phyloP scores from a whole-genome alignment of 148 eudicot species.

The Camellia sinensis region DNA sequence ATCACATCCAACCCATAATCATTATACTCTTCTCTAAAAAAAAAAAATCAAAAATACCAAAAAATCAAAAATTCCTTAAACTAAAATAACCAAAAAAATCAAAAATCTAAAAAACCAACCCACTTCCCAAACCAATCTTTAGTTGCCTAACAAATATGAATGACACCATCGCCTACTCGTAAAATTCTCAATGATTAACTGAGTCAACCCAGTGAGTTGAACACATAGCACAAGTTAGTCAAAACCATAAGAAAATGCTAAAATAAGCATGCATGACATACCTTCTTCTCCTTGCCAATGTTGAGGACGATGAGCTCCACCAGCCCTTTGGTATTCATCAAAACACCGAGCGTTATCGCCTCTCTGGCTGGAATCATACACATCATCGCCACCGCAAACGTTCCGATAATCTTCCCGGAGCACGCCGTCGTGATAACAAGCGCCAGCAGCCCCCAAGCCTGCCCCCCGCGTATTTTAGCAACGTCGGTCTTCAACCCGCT shows the following conservation, averaged over 20 bases:
- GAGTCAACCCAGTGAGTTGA: no score
- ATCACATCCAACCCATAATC: no score
- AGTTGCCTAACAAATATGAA: no score
- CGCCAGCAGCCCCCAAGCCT: slow-evolving; percentile 54
- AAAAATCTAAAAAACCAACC: no score
- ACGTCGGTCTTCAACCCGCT: slow-evolving; percentile 64
- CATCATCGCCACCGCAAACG: slow-evolving; percentile 44
- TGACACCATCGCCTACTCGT: no score
- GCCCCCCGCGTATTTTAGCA: slow-evolving; percentile 35
- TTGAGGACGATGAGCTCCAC: slow-evolving; percentile 72
- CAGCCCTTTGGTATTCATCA: slow-evolving; percentile 70
- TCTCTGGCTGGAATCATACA: slow-evolving; percentile 53
- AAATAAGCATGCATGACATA: neutral
- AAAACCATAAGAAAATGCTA: neutral
- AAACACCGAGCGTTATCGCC: slow-evolving; percentile 46
- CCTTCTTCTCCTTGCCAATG: slow-evolving; percentile 67
- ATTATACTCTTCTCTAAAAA: no score
- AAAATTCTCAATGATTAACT: neutral
- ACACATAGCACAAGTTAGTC: no score
- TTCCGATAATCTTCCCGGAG: slow-evolving; percentile 51
- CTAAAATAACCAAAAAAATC: no score
- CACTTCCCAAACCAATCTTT: no score
- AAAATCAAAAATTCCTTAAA: no score
- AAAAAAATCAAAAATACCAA: no score
- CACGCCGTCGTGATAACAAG: slow-evolving; percentile 53